These are phyloP conservation scores for Podosphaera fusca DNA, from an alignment of 2,329 filamentous ascomycete genomes.

Conservation along the genomic window DNA sequence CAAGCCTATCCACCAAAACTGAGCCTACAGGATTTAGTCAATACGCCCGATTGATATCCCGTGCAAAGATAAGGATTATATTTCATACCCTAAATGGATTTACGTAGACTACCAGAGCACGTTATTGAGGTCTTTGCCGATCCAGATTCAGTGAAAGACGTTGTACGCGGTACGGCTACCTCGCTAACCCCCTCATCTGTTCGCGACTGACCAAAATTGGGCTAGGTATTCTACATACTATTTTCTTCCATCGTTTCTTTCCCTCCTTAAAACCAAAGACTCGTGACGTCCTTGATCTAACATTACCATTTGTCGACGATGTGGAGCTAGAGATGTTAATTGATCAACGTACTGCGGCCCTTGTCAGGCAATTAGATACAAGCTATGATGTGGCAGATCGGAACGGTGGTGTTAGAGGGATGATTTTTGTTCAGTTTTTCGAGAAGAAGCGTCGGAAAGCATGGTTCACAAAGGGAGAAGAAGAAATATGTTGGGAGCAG, in stretches of 20 bases:
- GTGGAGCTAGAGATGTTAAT: conserved; percentile 83
- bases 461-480: conserved; percentile 56
- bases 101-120: conserved; percentile 56
- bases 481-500: conserved; percentile 90
- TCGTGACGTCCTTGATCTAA: conserved; percentile 75
- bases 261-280: conserved; percentile 61
- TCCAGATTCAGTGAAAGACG: conserved; percentile 68
- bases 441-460: conserved; percentile 78
- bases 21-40: too few relatives aligned
- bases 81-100: conserved; percentile 27
- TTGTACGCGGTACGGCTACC: conserved; percentile 53
- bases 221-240: conserved; percentile 74
- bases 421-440: conserved; percentile 78
- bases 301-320: conserved; percentile 72
- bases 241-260: conserved; percentile 98
- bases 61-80: too few relatives aligned
- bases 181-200: neutral
- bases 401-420: conserved; percentile 40
- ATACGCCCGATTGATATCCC: too few relatives aligned
- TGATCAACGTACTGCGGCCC: conserved; percentile 58
- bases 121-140: conserved; percentile 87
- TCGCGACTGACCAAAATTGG: neutral
- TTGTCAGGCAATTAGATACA: conserved; percentile 55
- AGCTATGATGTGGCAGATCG: conserved; percentile 22
- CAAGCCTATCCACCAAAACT: too few relatives aligned